Evolutionary conservation across 2,329 filamentous ascomycete species (phyloP), one percentile per base, ranked within the genome.

Genomic region (Endothia cerciana): DNA sequence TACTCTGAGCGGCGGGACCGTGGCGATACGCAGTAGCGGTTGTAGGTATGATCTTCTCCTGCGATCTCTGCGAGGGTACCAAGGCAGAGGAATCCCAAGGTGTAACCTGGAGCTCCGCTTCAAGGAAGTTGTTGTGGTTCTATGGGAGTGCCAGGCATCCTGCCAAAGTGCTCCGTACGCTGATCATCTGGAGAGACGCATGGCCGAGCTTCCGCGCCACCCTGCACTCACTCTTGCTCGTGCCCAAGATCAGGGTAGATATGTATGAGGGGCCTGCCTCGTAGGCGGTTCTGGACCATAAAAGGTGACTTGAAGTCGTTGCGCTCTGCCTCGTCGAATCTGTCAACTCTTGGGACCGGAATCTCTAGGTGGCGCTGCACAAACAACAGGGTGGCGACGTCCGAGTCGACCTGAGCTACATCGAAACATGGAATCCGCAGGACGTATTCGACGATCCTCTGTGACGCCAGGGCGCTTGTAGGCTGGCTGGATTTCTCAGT

Each of bases 151-250:
- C 2, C 15, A 60, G 28, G 2, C 41, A 28, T 49, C 58, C 58
- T 15, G 22, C 58, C 28, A 30, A 25, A 1, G 40, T 47, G 58
- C 58, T 60, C 4, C 22, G 43, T n/a, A 45, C 40, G 41, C 36
- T 28, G 25, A 60, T 38, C 40, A 47, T 60, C 22, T 28, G 40
- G 40, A 40, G 25, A 19, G 19, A 30, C n/a, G 30, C 43, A 19
- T 10, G 17, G 10, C 28, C 58, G 11, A 36, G 58, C 2, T 60
- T 28, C 19, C 67, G 66, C 64, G 70, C 49, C n/a, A 49, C 45
- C 22, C 45, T 49, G 22, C 45, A 49, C 10, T 22, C 15, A n/a
- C n/a, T n/a, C n/a, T 11, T 49, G 45, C 45, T 49, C 45, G 45
- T 49, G 17, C 45, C 4, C 45, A 4, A 49, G 45, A 8, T 49